A percentile compares a stretch with the other conserved stretches of the same genome.
phyloP scores from a whole-genome alignment of 768 basidiomycete species.

The Lanmaoa pseudosensibilis region DNA sequence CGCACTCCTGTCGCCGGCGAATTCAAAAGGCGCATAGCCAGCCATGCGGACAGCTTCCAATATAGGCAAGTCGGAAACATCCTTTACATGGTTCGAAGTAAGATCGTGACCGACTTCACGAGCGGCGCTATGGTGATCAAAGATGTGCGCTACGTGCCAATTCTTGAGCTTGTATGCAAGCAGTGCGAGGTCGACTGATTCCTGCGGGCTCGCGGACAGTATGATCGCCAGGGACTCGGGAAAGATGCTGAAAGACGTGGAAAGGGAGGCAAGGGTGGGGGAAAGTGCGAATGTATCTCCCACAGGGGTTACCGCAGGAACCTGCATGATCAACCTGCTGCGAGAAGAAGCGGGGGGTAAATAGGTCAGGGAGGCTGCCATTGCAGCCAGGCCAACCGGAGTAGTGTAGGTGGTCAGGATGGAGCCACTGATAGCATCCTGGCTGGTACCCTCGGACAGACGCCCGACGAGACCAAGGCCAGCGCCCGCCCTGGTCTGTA shows the following conservation, averaged over 20 bases:
- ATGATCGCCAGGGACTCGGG: conserved; percentile 69
- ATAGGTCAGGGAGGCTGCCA: conserved; percentile 76
- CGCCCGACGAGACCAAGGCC: conserved; percentile 78
- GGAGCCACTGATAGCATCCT: conserved; percentile 57
- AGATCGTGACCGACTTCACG: conserved; percentile 71
- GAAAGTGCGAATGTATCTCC: conserved; percentile 69
- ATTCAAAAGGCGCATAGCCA: conserved; percentile 78
- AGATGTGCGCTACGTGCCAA: conserved; percentile 82
- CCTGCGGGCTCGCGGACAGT: conserved; percentile 82
- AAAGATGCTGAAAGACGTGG: conserved; percentile 57
- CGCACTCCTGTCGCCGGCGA: conserved; percentile 64
- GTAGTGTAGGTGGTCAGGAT: conserved; percentile 81
- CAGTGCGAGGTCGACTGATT: conserved; percentile 73
- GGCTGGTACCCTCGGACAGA: conserved; percentile 76
- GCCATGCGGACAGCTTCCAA: conserved; percentile 51
- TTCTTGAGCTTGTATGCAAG: conserved; percentile 69
- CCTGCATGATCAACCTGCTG: conserved; percentile 78
- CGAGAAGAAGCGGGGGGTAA: conserved; percentile 61
- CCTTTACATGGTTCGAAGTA: conserved; percentile 36
- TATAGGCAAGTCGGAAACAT: conserved; percentile 35
- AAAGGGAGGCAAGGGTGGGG: conserved; percentile 72
- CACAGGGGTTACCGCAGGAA: conserved; percentile 69
- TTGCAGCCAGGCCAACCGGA: conserved; percentile 76
- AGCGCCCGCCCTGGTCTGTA: conserved; percentile 85
- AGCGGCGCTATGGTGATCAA: conserved; percentile 80